phyloP scores from a whole-genome alignment of 1,139 yeast species.

The Lodderomyces metapsilosis region DNA sequence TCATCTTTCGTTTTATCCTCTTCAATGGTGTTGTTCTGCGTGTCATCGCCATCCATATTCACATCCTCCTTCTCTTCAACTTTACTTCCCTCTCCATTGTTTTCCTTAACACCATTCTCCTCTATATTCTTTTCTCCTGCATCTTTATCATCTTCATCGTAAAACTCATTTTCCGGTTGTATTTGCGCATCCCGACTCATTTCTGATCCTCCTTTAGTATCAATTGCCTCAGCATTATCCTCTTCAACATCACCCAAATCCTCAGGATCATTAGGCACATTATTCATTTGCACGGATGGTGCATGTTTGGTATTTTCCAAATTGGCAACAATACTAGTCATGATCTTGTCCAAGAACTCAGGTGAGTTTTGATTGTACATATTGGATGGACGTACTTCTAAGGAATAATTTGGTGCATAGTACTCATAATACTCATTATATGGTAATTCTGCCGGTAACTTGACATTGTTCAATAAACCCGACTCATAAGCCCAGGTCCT shows the following conservation, averaged over 20 bases:
- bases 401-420: conserved; percentile 92
- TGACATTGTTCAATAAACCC: conserved; percentile 78
- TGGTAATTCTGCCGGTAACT: conserved; percentile 81
- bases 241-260: conserved; percentile 69
- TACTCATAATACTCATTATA: conserved; percentile 96
- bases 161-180: conserved; percentile 66
- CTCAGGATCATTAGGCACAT: conserved; percentile 84
- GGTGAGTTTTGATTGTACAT: conserved; percentile 97
- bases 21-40: conserved; percentile 7
- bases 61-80: conserved; percentile 4
- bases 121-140: conserved; percentile 34
- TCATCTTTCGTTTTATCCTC: conserved; percentile 7
- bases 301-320: conserved; percentile 89
- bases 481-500: conserved; percentile 96
- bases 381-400: conserved; percentile 91
- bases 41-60: conserved; percentile 3
- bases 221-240: conserved; percentile 70
- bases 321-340: conserved; percentile 73
- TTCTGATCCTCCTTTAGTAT: conserved; percentile 89
- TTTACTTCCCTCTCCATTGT: background rate
- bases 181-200: conserved; percentile 74
- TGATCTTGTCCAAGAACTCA: conserved; percentile 83
- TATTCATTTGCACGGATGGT: conserved; percentile 91
- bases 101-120: conserved; percentile 4
- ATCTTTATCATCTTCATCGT: conserved; percentile 59